Conservation (phyloP, 2,329 filamentous ascomycete species). For the Fusarium sp. region DNA sequence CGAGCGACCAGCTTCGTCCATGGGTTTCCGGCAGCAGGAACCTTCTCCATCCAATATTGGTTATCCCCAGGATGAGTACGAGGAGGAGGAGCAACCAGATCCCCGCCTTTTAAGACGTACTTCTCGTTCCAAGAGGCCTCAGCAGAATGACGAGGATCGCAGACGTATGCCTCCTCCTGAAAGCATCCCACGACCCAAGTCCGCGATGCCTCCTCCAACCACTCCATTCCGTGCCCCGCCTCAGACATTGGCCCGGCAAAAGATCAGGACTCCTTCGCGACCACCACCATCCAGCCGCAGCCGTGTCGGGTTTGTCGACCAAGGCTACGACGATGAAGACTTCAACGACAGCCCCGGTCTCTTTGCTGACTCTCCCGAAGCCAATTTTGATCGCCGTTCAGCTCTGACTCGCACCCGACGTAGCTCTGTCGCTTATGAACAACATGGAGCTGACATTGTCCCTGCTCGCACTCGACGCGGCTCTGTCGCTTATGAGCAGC, state of each 20-base stretch:
- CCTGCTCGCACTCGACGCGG: slow-evolving; percentile 50
- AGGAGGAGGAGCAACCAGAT: slow-evolving; percentile 54
- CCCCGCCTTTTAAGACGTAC: slow-evolving; percentile 53
- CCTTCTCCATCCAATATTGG: slow-evolving; percentile 43
- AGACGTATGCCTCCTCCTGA: slow-evolving; percentile 62
- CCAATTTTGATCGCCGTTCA: slow-evolving; percentile 48
- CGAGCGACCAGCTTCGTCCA: slow-evolving; percentile 53
- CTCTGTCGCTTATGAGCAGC: slow-evolving; percentile 53
- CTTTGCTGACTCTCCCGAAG: slow-evolving; percentile 54
- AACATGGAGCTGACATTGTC: slow-evolving; percentile 53
- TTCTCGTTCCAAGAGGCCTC: slow-evolving; percentile 55
- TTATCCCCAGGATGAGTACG: slow-evolving; percentile 55
- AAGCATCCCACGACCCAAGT: slow-evolving; percentile 51
- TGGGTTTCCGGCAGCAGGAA: slow-evolving; percentile 51
- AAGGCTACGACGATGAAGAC: slow-evolving; percentile 54
- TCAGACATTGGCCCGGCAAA: slow-evolving; percentile 43
- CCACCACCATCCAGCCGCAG: slow-evolving; percentile 47
- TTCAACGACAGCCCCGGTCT: slow-evolving; percentile 49
- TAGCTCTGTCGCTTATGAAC: slow-evolving; percentile 52
- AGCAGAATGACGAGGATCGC: slow-evolving; percentile 55
- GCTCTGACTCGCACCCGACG: slow-evolving; percentile 50
- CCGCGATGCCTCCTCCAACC: slow-evolving; percentile 45
- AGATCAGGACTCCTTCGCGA: slow-evolving; percentile 49
- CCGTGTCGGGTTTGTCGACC: slow-evolving; percentile 48
- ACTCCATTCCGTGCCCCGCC: slow-evolving; percentile 46